A percentile compares a stretch with the other conserved stretches of the same genome.
Conservation (phyloP, 352 stramenopile genomes). For the Pythium brachiatum region DNA sequence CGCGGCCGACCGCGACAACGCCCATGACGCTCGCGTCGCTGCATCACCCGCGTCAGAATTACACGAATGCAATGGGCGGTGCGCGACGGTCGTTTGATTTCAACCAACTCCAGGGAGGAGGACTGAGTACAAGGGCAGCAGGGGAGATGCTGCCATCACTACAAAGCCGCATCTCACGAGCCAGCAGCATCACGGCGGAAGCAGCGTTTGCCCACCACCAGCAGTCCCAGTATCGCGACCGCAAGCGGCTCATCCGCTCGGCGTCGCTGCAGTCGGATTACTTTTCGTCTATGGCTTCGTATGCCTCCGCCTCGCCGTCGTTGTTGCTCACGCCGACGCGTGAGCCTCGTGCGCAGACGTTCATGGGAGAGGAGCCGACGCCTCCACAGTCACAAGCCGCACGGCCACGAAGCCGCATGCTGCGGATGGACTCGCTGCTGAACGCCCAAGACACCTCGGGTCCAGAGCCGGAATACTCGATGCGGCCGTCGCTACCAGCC, state of each 20-base stretch:
- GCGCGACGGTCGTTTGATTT: not conserved
- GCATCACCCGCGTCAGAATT: slow-evolving; percentile 8
- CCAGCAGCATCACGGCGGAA: not conserved
- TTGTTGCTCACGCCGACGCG: not conserved
- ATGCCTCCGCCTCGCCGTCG: not conserved
- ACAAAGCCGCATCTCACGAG: slow-evolving; percentile 11
- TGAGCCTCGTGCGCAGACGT: slow-evolving; percentile 16
- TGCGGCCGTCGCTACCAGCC: slow-evolving; percentile 9
- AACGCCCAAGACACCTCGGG: slow-evolving; percentile 3
- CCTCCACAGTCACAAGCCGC: not conserved
- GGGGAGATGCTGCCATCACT: slow-evolving; percentile 33
- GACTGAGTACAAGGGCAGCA: slow-evolving; percentile 12
- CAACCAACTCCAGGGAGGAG: not conserved
- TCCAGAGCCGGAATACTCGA: not conserved
- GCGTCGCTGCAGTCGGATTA: slow-evolving; percentile 77
- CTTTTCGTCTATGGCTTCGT: slow-evolving; percentile 47
- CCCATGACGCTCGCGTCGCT: slow-evolving; percentile 12
- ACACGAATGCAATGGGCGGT: not conserved
- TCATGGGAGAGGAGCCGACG: slow-evolving; percentile 9
- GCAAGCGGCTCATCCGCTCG: slow-evolving; percentile 68
- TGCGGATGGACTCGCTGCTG: slow-evolving; percentile 25
- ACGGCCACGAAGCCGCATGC: slow-evolving; percentile 8
- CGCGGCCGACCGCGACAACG: not conserved
- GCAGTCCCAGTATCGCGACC: slow-evolving; percentile 39
- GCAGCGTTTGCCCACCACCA: slow-evolving; percentile 1